Evolutionary conservation across 805 yeast genomes (phyloP).

Genomic region (Candida yuanshanica): DNA sequence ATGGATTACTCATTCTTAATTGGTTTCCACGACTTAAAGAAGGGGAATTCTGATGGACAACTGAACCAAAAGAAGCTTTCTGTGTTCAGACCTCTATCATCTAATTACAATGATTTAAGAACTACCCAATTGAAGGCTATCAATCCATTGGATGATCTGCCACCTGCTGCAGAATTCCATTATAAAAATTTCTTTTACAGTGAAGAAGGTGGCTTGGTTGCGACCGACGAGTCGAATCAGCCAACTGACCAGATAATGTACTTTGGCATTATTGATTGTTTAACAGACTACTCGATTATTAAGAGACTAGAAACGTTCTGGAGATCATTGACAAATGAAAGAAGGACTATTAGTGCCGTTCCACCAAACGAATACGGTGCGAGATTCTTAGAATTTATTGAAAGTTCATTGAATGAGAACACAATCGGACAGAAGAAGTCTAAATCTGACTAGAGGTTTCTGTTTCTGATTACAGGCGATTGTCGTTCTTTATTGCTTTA

Average conservation of each 20-base stretch:
- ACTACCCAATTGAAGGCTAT: slow-evolving; percentile 43
- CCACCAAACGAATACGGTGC: slow-evolving; percentile 91
- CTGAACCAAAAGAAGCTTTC: slow-evolving; percentile 34
- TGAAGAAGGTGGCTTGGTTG: slow-evolving; percentile 80
- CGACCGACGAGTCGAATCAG: slow-evolving; percentile 53
- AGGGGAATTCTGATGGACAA: slow-evolving; percentile 39
- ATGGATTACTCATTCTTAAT: slow-evolving; percentile 93
- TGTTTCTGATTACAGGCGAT: background rate
- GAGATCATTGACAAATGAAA: slow-evolving; percentile 64
- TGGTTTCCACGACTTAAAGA: slow-evolving; percentile 76
- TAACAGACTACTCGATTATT: slow-evolving; percentile 70
- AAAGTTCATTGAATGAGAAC: slow-evolving; percentile 28
- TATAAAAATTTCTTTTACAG: slow-evolving; percentile 59
- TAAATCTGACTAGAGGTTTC: background rate
- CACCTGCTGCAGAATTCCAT: slow-evolving; percentile 35
- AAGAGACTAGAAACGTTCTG: slow-evolving; percentile 83
- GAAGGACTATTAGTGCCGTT: slow-evolving; percentile 74
- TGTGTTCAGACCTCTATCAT: slow-evolving; percentile 24
- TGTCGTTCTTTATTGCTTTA: background rate
- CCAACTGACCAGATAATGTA: slow-evolving; percentile 72
- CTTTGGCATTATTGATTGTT: slow-evolving; percentile 89
- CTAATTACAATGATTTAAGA: slow-evolving; percentile 26
- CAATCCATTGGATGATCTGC: slow-evolving; percentile 36
- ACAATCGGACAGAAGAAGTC: slow-evolving; percentile 8
- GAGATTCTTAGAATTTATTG: slow-evolving; percentile 73